Base-by-base conservation (phyloP, 2,329 filamentous ascomycete species). In the Dactylellina sp. region DNA sequence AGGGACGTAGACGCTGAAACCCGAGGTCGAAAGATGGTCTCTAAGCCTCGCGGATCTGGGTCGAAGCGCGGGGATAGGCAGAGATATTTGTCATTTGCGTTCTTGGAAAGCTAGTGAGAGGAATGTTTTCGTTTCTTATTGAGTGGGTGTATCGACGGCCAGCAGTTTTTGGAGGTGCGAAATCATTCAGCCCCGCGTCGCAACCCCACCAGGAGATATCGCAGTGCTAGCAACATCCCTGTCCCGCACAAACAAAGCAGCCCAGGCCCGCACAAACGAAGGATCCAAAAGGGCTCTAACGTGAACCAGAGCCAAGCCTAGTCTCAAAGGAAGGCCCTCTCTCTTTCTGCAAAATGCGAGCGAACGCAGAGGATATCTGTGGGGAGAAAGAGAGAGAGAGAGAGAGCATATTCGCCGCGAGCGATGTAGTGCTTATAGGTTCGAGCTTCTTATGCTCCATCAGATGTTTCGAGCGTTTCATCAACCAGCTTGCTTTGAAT, bases 121-220 rank as follows among this genome's bases (percentile, higher is more conserved):
- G 57, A 57, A 59, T 71, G 59, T 64, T 18, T 56, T 24, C 35
- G 32, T 63, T 47, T 71, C 39, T 68, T 47, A 47, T 55, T 32
- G 44, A 40, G 35, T 55, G 47, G 28, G 22, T n/a, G 22, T 18
- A 28, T 52, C 5, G 49, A 52, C n/a, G 25, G 25, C n/a, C 7
- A 6, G 24, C 9, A 44, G 28, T 40, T 18, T 24, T 42, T 35
- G 32, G 52, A 62, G 46, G 37, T 46, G 53, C 24, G 53, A 65
- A 72, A 65, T 55, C 20, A 35, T 65, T 52, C 68, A 72, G 68
- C 68, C 68, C 68, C 68, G 68, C 68, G 66, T 72, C 53, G 68
- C 39, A 57, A 64, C 68, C 68, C 68, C 68, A 61, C 68, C 56
- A 40, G 25, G 25, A 49, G 20, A 9, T 55, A 71, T 71, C 66